Percentiles rank a stretch among this genome's conserved stretches.
Conservation (phyloP, 1,284 basidiomycete genomes). For the Cutaneotrichosporon sp. region DNA sequence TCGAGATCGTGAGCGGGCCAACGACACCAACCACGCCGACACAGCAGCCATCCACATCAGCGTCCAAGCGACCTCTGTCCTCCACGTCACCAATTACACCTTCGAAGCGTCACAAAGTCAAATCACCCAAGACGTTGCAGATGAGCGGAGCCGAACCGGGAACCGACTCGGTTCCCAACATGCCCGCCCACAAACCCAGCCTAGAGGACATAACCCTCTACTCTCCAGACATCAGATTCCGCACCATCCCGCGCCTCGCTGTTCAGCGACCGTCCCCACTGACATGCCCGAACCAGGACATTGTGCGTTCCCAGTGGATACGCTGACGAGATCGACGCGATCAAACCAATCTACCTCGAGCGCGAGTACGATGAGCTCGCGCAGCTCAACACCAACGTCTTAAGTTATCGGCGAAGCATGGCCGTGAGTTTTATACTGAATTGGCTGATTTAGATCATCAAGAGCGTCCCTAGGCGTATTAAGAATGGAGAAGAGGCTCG, state of each 20-base stretch:
- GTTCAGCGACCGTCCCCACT: slow-evolving; percentile 44
- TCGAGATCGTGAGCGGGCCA: slow-evolving; percentile 3
- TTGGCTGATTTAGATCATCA: slow-evolving; percentile 18
- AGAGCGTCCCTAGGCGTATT: slow-evolving; percentile 43
- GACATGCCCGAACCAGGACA: slow-evolving; percentile 50
- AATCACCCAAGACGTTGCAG: not conserved
- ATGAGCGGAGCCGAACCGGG: slow-evolving; percentile 1
- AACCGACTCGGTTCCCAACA: not conserved
- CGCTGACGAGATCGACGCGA: slow-evolving; percentile 45
- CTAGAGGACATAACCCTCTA: slow-evolving; percentile 35
- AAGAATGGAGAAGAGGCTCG: slow-evolving; percentile 47
- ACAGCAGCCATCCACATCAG: not conserved
- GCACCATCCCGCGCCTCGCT: slow-evolving; percentile 42
- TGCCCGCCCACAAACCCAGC: not conserved
- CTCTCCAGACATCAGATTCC: slow-evolving; percentile 34
- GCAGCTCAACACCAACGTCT: slow-evolving; percentile 51
- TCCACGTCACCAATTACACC: not conserved
- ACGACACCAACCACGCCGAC: not conserved
- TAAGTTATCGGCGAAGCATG: slow-evolving; percentile 51
- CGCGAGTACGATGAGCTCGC: slow-evolving; percentile 49
- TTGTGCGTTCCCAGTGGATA: slow-evolving; percentile 35
- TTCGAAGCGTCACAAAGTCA: too few relatives aligned
- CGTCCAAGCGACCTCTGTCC: not conserved
- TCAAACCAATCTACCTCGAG: slow-evolving; percentile 50
- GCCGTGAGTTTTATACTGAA: slow-evolving; percentile 24